Base-by-base conservation (phyloP, 2,329 filamentous ascomycete genomes). In the Verticillium alfalfae region DNA sequence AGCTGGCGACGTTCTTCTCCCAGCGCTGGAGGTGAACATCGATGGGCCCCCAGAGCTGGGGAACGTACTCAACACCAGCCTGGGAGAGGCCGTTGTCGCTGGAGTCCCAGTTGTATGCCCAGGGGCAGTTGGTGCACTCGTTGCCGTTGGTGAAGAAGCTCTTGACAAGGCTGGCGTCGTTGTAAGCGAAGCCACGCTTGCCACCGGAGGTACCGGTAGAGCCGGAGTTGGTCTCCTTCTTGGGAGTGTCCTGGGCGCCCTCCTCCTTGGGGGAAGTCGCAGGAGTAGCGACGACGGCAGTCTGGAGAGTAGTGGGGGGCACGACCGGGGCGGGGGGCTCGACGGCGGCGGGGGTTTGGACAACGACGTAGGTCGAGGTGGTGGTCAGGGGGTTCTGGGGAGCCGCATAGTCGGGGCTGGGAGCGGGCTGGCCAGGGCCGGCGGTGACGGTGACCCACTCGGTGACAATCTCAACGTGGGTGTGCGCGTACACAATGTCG, bases 111-210 rank as follows among this genome's bases (percentile, higher is more conserved):
- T 90, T 90, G 81, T 89, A 90, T 57, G 76, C 81, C 85, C 88
- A 91, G 49, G 75, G 74, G 69, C 84, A 79, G 63, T 81, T 70
- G 49, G 65, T 22, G 66, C 73, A 76, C 41, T 57, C 58, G 41
- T 41, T 63, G 64, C 74, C 73, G 58, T 72, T 70, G 56, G 66
- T 68, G 56, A 75, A 69, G 72, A 91, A 87, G 65, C 74, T 68
- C 60, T 78, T 74, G 71, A 83, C 81, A 39, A 88, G 77, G 34
- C 66, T 67, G 61, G 79, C 79, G 37, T 84, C 77, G 74, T 91
- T 90, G 83, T 88, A 92, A 58, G 84, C 84, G 58, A 91, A 74
- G 74, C 89, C 89, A 71, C 88, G 87, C 84, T 90, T 89, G 68
- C 73, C 71, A 60, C 70, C 71, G 34, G 68, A 71, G 69, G 65